Evolutionary conservation across 225 moss, liverwort and hornwort genomes (phyloP), one percentile per base, ranked within the genome.

Genomic region (Sphagnum contortum): DNA sequence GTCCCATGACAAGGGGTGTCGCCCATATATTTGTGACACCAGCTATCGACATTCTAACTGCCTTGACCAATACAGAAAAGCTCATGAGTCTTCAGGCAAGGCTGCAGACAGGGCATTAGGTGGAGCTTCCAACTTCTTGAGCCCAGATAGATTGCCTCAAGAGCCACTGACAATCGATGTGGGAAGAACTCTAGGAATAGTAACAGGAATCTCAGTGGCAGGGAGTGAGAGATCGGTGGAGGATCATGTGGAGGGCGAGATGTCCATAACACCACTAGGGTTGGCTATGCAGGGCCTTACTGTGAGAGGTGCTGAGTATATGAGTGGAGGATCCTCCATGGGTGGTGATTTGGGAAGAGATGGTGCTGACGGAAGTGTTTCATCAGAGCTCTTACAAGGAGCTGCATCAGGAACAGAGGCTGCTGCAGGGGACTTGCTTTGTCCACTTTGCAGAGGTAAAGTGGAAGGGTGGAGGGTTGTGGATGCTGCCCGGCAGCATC

Each of bases 31-130:
- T 90, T 96, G 95, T 48, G 95, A 96, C 54, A 92, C 95, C 14
- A 96, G 95, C 65, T 96, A 96, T 60, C 81, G 95, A 48, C 95
- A 96, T 65, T 96, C 95, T 7, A 96, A 96, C 79, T 96, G 95
- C 62, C 83, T 96, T 56, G 95, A 96, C 66, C 95, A 96, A 73
- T 96, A 90, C 61, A 82, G 90, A 68, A 96, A 92, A 66, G 92
- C 92, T 49, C 89, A 95, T 57, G 80, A 88, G 8, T 47, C 64
- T 55, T 66, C 12, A 54, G 74, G 80, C 68, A 80, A 80, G 69
- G 64, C 57, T 56, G 83, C 70, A 45, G 73, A 64, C 54, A 54
- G 14, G 55, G 65, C 72, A 12, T 8, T 62, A 12, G 71, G 64
- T 47, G 2, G 49, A 48, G 64, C 49, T 44, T 62, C 45, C 13